Conservation (phyloP, 371 early-diverging fungal genomes). For the Racocetra persica region DNA sequence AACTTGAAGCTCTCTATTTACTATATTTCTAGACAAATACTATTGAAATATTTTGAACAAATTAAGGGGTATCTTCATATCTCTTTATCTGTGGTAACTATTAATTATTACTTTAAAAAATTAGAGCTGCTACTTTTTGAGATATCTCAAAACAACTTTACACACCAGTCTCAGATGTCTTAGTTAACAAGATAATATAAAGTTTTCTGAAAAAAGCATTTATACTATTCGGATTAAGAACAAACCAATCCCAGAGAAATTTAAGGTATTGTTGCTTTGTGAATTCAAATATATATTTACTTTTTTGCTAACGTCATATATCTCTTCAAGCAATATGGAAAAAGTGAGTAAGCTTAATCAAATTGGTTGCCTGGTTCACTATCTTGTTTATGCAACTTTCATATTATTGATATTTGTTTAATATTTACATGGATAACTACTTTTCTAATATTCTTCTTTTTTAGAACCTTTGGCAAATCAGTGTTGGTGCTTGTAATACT, state of each 20-base stretch:
- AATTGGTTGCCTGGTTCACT: constrained; percentile 6
- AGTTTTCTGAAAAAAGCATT: constrained; percentile 36
- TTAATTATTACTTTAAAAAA: constrained; percentile 12
- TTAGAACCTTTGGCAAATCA: constrained; percentile 20
- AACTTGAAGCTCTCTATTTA: no score
- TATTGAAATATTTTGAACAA: background rate
- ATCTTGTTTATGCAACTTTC: constrained; percentile 42
- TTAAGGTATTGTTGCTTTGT: constrained; percentile 29
- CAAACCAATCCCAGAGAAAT: constrained; percentile 34
- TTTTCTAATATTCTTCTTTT: constrained; percentile 43
- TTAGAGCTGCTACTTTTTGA: constrained; percentile 23
- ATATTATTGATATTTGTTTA: background rate
- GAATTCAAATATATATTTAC: constrained; percentile 46
- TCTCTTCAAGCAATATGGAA: background rate
- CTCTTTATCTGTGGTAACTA: background rate
- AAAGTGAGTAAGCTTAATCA: background rate
- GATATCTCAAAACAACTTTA: constrained; percentile 37
- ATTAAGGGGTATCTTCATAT: background rate
- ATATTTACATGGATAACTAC: constrained; percentile 46
- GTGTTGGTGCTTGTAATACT: constrained; percentile 42
- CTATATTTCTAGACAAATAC: no score
- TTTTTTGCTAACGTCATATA: constrained; percentile 41
- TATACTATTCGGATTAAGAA: no score
- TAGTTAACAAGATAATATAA: constrained; percentile 44
- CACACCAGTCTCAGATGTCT: constrained; percentile 36